A percentile compares a stretch with the other conserved stretches of the same genome.
phyloP scores from a whole-genome alignment of 1,139 yeast genomes.

The Pichia sp. region DNA sequence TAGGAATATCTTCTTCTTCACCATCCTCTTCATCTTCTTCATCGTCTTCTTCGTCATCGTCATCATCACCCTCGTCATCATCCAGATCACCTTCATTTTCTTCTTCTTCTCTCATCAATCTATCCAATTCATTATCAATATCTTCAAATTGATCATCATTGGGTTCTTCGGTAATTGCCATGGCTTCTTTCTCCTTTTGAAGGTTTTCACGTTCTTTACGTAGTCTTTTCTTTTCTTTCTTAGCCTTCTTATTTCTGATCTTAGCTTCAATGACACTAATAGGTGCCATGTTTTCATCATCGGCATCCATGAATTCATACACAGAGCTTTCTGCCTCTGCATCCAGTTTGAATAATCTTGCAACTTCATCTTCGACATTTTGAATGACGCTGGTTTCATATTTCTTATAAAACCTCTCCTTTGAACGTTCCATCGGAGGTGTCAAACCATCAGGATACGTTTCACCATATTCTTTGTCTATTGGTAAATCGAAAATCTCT shows the following conservation, averaged over 20 bases:
- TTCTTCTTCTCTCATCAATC: conserved; percentile 30
- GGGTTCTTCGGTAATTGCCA: conserved; percentile 24
- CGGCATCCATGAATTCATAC: conserved; percentile 71
- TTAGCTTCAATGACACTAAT: conserved; percentile 20
- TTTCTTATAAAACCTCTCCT: conserved; percentile 52
- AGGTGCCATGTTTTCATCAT: conserved; percentile 19
- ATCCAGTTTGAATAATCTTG: conserved; percentile 72
- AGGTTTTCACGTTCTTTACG: conserved; percentile 13
- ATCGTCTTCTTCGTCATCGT: conserved; percentile 33
- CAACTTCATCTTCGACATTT: conserved; percentile 76
- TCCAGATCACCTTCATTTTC: conserved; percentile 30
- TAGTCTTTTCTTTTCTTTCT: conserved; percentile 26
- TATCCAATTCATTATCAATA: conserved; percentile 30
- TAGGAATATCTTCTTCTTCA: too few species aligned
- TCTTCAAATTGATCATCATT: conserved; percentile 16
- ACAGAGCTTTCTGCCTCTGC: conserved; percentile 81
- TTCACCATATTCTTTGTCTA: conserved; percentile 40
- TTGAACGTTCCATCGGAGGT: conserved; percentile 65
- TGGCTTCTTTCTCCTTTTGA: conserved; percentile 19
- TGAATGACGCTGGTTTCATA: conserved; percentile 50
- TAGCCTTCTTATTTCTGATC: conserved; percentile 25
- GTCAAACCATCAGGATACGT: conserved; percentile 79
- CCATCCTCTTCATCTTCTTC: too few species aligned
- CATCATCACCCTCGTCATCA: conserved; percentile 32
- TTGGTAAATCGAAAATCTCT: conserved; percentile 41